These are phyloP conservation scores for Candida sanyiensis DNA, from an alignment of 805 yeast species.

Conservation along the genomic window DNA sequence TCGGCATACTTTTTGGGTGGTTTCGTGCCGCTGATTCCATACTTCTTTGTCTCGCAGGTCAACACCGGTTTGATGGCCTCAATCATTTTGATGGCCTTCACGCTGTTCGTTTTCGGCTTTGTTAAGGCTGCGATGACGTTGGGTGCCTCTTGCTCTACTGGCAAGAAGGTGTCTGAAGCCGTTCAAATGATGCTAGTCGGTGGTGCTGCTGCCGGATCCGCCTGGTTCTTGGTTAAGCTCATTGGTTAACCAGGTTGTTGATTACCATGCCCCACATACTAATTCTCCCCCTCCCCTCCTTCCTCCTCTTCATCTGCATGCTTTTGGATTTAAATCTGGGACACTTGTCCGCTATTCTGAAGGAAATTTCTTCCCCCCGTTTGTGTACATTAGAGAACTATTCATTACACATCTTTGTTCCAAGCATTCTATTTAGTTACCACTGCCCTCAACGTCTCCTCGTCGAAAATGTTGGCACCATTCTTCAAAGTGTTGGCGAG, in stretches of 20 bases:
- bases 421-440: slow-evolving; percentile 4
- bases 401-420: not conserved
- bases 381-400: slow-evolving; percentile 11
- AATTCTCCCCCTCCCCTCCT: not conserved
- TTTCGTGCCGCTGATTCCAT: slow-evolving; percentile 84
- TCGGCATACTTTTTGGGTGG: slow-evolving; percentile 88
- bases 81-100: slow-evolving; percentile 74
- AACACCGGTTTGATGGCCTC: slow-evolving; percentile 71
- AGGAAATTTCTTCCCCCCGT: not conserved
- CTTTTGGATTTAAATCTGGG: not conserved
- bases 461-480: slow-evolving; percentile 15
- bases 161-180: slow-evolving; percentile 69
- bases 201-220: slow-evolving; percentile 96
- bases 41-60: slow-evolving; percentile 76
- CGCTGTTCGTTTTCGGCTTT: slow-evolving; percentile 83
- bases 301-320: not conserved
- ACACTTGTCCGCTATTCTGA: no score
- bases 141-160: slow-evolving; percentile 64
- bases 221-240: slow-evolving; percentile 83
- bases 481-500: slow-evolving; percentile 22
- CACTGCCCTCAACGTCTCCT: slow-evolving; percentile 15
- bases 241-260: slow-evolving; percentile 60
- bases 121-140: slow-evolving; percentile 79
- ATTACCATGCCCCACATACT: no score
- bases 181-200: slow-evolving; percentile 91